phyloP scores from a whole-genome alignment of 805 yeast genomes.

The Starmerella vaccinii region DNA sequence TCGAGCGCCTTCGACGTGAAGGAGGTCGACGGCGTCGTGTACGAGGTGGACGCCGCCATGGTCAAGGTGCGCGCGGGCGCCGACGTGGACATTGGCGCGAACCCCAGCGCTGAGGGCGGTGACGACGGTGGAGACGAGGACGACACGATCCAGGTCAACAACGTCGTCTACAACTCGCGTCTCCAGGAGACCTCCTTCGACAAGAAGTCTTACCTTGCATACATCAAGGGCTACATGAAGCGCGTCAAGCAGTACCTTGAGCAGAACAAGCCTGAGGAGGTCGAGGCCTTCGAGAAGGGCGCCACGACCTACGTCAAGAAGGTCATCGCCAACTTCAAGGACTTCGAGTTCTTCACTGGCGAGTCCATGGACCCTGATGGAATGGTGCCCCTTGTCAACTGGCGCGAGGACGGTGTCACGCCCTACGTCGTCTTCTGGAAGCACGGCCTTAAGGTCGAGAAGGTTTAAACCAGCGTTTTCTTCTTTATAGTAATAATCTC shows the following conservation, averaged over 20 bases:
- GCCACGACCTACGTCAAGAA: constrained; percentile 94
- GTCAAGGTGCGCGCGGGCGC: constrained; percentile 73
- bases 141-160: constrained; percentile 90
- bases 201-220: constrained; percentile 93
- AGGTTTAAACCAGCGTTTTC: constrained; percentile 53
- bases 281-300: constrained; percentile 91
- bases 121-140: constrained; percentile 74
- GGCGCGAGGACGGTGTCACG: constrained; percentile 99
- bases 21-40: constrained; percentile 81
- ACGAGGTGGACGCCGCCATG: constrained; percentile 95
- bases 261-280: constrained; percentile 79
- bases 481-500: not conserved
- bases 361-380: constrained; percentile 99
- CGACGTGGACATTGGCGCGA: constrained; percentile 97
- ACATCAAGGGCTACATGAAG: constrained; percentile 99
- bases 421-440: constrained; percentile 98
- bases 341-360: constrained; percentile 99
- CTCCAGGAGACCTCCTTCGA: constrained; percentile 91
- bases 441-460: constrained; percentile 86
- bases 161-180: constrained; percentile 97
- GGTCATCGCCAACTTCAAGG: constrained; percentile 88
- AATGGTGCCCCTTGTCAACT: constrained; percentile 95
- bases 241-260: constrained; percentile 80
- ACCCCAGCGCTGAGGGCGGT: constrained; percentile 97
- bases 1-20: constrained; percentile 93